Evolutionary conservation across 257 asterid genomes (phyloP).

Genomic region (Schizonepeta tenuifolia): DNA sequence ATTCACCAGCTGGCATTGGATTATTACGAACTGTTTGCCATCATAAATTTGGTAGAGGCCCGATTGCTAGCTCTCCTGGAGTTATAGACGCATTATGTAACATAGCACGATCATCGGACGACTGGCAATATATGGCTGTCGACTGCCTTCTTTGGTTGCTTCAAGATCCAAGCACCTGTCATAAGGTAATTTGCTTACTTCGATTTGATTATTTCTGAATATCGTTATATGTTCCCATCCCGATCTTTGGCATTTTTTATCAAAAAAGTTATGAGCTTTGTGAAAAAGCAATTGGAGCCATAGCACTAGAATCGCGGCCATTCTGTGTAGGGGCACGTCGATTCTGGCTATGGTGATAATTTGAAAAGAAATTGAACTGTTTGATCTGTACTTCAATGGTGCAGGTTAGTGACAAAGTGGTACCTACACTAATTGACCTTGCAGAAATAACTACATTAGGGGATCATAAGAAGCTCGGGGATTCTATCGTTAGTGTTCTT

Average conservation of each 20-base stretch:
- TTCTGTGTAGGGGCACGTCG: background rate
- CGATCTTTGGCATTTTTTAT: background rate
- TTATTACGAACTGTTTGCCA: slow-evolving; percentile 89
- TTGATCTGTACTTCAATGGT: slow-evolving; percentile 5
- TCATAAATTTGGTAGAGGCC: slow-evolving; percentile 96
- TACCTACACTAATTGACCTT: slow-evolving; percentile 83
- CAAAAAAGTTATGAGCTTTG: background rate
- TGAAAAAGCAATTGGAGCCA: background rate
- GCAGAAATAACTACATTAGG: slow-evolving; percentile 89
- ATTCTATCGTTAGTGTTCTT: slow-evolving; percentile 70
- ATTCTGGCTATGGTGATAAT: too few species aligned
- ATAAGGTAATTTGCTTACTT: slow-evolving; percentile 64
- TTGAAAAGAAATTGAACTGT: too few species aligned
- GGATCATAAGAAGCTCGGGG: slow-evolving; percentile 97
- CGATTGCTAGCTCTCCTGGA: slow-evolving; percentile 76
- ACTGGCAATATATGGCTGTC: slow-evolving; percentile 98
- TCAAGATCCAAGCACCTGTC: slow-evolving; percentile 81
- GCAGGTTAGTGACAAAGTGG: slow-evolving; percentile 82
- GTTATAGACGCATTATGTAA: slow-evolving; percentile 83
- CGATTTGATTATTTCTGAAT: background rate
- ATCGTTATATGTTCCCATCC: background rate
- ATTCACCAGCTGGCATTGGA: slow-evolving; percentile 98
- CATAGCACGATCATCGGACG: slow-evolving; percentile 94
- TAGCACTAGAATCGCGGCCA: background rate
- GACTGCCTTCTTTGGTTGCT: slow-evolving; percentile 98